phyloP scores from a whole-genome alignment of 2,329 filamentous ascomycete genomes.

The Cylindrodendrum hubeiense region DNA sequence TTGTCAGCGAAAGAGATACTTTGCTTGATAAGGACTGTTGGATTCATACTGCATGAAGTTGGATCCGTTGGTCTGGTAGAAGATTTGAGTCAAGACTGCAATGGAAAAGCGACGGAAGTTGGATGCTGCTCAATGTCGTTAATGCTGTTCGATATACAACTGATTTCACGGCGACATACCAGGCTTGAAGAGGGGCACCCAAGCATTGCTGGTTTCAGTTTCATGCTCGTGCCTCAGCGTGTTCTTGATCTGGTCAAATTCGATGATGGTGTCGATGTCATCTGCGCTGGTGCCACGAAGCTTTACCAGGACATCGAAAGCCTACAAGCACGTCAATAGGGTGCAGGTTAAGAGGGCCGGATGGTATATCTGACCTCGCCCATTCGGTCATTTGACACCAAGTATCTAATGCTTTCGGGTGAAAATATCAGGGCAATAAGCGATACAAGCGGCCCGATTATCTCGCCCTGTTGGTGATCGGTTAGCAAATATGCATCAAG shows the following conservation, averaged over 20 bases:
- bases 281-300: not conserved
- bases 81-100: not conserved
- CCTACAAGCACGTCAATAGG: not conserved
- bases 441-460: not conserved
- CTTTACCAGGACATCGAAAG: not conserved
- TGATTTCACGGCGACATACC: not conserved
- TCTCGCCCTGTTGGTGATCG: not conserved
- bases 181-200: not conserved
- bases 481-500: not conserved
- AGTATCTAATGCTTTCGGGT: not conserved
- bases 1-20: not conserved
- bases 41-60: not conserved
- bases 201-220: not conserved
- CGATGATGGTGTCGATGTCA: not conserved
- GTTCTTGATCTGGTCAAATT: constrained; percentile 1
- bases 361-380: not conserved
- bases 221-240: not conserved
- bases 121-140: not conserved
- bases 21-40: no score
- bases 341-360: no score
- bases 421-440: not conserved
- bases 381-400: not conserved
- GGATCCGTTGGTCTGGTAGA: constrained; percentile 5
- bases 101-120: constrained; percentile 1
- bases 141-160: not conserved